These are phyloP conservation scores for Thelephora ganbajun DNA, from an alignment of 768 basidiomycete genomes.

Conservation along the genomic window DNA sequence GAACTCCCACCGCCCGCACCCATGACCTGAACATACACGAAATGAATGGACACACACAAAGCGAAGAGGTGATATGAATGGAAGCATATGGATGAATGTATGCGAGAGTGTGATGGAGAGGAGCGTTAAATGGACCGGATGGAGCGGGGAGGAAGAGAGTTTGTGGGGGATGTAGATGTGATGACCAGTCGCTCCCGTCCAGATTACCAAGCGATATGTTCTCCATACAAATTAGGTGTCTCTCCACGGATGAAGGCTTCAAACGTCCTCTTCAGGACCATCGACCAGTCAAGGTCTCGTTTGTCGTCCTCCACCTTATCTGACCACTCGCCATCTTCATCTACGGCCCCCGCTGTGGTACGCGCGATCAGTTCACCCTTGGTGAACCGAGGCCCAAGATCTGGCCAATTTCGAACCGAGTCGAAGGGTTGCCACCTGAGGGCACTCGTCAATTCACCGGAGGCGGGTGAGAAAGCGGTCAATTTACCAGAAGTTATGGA, in stretches of 20 bases:
- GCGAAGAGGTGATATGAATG: too few relatives aligned
- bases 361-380: slow-evolving; percentile 63
- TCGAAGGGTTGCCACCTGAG: slow-evolving; percentile 95
- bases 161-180: too few relatives aligned
- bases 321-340: slow-evolving; percentile 15
- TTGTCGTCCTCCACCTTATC: slow-evolving; percentile 45
- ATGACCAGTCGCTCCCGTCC: too few relatives aligned
- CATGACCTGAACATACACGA: too few relatives aligned
- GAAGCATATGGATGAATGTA: too few relatives aligned
- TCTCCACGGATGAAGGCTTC: slow-evolving; percentile 88
- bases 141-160: too few relatives aligned
- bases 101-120: too few relatives aligned
- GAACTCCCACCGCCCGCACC: too few relatives aligned
- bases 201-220: slow-evolving; percentile 40
- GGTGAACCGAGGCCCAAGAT: slow-evolving; percentile 70
- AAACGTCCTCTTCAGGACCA: slow-evolving; percentile 90
- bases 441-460: background rate
- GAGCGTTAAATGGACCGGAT: too few relatives aligned
- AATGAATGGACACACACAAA: too few relatives aligned
- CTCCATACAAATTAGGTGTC: slow-evolving; percentile 91
- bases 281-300: slow-evolving; percentile 82
- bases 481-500: slow-evolving; percentile 81
- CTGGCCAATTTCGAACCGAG: slow-evolving; percentile 86
- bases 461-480: slow-evolving; percentile 1
- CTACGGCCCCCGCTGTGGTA: slow-evolving; percentile 20